Percentiles rank a stretch among this genome's conserved stretches.
phyloP scores from a whole-genome alignment of 2,329 filamentous ascomycete species.

The Penicillium psychrosexuale region DNA sequence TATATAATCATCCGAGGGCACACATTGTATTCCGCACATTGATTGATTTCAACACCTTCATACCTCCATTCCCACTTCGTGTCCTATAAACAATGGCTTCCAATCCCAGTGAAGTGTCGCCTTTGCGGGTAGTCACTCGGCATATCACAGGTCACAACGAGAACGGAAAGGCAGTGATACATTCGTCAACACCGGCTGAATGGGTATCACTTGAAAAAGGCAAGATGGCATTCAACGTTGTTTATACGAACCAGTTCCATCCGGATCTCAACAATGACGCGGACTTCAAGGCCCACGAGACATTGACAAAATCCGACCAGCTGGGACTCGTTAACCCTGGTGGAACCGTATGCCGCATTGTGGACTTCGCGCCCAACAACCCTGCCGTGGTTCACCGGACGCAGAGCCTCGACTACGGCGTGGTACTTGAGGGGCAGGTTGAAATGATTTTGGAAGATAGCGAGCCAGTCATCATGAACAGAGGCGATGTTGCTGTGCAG shows the following conservation, averaged over 20 bases:
- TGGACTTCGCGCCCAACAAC: slow-evolving; percentile 49
- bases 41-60: neutral
- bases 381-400: slow-evolving; percentile 53
- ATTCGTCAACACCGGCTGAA: slow-evolving; percentile 28
- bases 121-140: slow-evolving; percentile 28
- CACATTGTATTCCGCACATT: no score
- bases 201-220: slow-evolving; percentile 30
- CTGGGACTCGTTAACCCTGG: slow-evolving; percentile 39
- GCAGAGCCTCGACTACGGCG: slow-evolving; percentile 54
- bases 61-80: neutral
- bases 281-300: slow-evolving; percentile 36
- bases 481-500: slow-evolving; percentile 57
- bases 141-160: slow-evolving; percentile 41
- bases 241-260: slow-evolving; percentile 41
- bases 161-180: slow-evolving; percentile 37
- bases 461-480: slow-evolving; percentile 45
- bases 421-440: slow-evolving; percentile 54
- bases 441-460: slow-evolving; percentile 55
- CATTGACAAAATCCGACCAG: slow-evolving; percentile 22
- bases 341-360: slow-evolving; percentile 47
- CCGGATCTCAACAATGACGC: slow-evolving; percentile 35
- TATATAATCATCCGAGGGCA: neutral
- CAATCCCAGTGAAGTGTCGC: slow-evolving; percentile 25
- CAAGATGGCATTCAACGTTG: slow-evolving; percentile 40
- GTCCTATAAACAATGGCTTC: slow-evolving; percentile 13